Base-by-base conservation (phyloP, 2,329 filamentous ascomycete species). In the Dichotomopilus funicola region DNA sequence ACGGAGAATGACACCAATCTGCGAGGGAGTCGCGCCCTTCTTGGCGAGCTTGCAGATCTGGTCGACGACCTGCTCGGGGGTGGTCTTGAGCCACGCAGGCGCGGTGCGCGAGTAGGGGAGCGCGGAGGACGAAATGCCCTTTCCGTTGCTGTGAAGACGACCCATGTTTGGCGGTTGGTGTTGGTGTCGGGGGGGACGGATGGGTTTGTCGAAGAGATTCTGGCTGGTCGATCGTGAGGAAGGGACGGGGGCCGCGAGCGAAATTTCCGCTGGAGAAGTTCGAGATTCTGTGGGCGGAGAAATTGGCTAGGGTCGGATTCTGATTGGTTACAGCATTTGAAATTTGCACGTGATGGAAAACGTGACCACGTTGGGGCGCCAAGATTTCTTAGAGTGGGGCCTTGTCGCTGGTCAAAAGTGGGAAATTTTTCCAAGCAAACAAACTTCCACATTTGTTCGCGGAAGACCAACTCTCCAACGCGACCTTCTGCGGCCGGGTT, bases 31-130 rank as follows among this genome's bases (percentile, higher is more conserved):
- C 68, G 90, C 90, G 81, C 95, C 94, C 88, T 97, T 97, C 82
- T 89, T 91, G 73, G 94, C 94, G 75, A 97, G 88, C 83, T 95
- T 95, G 81, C 88, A 91, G 81, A 99, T 99, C 82, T 97, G 91
- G 75, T 99, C 94, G 70, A 96, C 90, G 75, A 99, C 91, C 81
- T 95, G 90, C 71, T 96, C 91, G 73, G 94, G 91, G 69, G 91
- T 96, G 80, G 90, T 95, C 88, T 99, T 99, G 78, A 97, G 82
- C 94, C 94, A 99, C 68, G 91, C 83, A 61, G 94, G 92, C 64
- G 91, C 75, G 69, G 83, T 86, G 80, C 94, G 92, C 67, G 90
- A 96, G 87, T 97, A 99, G 73, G 95, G 94, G 78, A 97, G 80
- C 71, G 94, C 90, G 63, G 90, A 96, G 79, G 89, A 79, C 67